phyloP scores from a whole-genome alignment of 306 rosid genomes.

The Urtica urens region DNA sequence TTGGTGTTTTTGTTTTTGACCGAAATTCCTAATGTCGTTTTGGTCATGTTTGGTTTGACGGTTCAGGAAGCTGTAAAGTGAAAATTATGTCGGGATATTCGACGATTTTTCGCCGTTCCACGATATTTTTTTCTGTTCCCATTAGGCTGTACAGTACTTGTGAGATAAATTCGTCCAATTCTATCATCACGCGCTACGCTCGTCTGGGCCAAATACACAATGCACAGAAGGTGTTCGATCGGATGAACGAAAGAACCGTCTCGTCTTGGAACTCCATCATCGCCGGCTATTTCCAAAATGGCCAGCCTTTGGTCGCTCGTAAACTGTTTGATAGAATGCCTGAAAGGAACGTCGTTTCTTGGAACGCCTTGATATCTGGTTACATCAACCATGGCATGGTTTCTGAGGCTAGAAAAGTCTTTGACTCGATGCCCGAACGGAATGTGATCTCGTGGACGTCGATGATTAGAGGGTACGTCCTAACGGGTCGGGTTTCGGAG shows the following conservation, averaged over 20 bases:
- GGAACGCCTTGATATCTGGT: slow-evolving; percentile 14
- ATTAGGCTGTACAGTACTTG: not conserved
- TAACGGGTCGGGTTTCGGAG: slow-evolving; percentile 11
- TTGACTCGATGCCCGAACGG: slow-evolving; percentile 13
- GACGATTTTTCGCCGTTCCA: not conserved
- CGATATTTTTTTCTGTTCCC: not conserved
- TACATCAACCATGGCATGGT: slow-evolving; percentile 13
- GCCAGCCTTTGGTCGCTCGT: slow-evolving; percentile 4
- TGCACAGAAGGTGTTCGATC: slow-evolving; percentile 11
- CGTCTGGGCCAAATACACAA: slow-evolving; percentile 13
- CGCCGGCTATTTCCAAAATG: slow-evolving; percentile 11
- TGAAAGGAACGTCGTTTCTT: slow-evolving; percentile 11
- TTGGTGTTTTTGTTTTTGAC: no score
- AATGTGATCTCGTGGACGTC: slow-evolving; percentile 16
- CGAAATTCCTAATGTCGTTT: no score
- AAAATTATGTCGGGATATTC: not conserved
- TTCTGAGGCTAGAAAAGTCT: slow-evolving; percentile 4
- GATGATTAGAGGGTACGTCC: slow-evolving; percentile 18
- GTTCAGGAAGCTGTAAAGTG: no score
- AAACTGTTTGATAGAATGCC: slow-evolving; percentile 16
- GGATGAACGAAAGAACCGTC: slow-evolving; percentile 1
- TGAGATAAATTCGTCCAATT: slow-evolving; percentile 2
- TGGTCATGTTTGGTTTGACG: no score
- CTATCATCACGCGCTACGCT: slow-evolving; percentile 8
- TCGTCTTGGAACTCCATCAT: slow-evolving; percentile 15